Conservation (phyloP, 352 stramenopile genomes). For the Thraustochytrium striatum region DNA sequence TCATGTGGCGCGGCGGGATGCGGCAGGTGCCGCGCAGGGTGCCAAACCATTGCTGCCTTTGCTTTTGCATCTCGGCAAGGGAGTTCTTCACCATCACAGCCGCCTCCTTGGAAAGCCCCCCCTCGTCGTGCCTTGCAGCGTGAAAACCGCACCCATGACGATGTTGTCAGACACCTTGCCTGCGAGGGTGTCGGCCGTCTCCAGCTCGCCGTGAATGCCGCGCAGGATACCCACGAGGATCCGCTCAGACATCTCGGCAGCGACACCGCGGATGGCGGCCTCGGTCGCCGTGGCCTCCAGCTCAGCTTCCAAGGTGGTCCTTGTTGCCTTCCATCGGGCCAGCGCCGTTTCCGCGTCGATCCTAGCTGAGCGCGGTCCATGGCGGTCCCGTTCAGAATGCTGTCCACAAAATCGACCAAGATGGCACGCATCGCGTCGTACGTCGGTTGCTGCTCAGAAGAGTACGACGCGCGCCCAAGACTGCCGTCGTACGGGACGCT, state of each 20-base stretch:
- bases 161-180: constrained; percentile 14
- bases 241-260: neutral
- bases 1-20: neutral
- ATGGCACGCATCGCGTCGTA: neutral
- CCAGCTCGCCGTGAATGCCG: constrained; percentile 21
- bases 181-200: constrained; percentile 1
- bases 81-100: neutral
- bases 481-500: neutral
- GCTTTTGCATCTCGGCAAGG: constrained; percentile 12
- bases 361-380: neutral
- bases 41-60: neutral
- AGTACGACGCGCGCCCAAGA: neutral
- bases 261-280: neutral
- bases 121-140: neutral
- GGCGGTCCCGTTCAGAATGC: neutral
- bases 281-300: neutral
- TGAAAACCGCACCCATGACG: constrained; percentile 1
- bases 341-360: neutral
- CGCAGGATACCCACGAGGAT: neutral
- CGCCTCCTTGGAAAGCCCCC: neutral
- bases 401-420: neutral
- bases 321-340: neutral
- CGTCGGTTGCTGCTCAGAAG: neutral
- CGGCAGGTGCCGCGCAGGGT: neutral
- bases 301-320: neutral